Base-by-base conservation (phyloP, 23 red algal species). In the Gracilaria gracilis region DNA sequence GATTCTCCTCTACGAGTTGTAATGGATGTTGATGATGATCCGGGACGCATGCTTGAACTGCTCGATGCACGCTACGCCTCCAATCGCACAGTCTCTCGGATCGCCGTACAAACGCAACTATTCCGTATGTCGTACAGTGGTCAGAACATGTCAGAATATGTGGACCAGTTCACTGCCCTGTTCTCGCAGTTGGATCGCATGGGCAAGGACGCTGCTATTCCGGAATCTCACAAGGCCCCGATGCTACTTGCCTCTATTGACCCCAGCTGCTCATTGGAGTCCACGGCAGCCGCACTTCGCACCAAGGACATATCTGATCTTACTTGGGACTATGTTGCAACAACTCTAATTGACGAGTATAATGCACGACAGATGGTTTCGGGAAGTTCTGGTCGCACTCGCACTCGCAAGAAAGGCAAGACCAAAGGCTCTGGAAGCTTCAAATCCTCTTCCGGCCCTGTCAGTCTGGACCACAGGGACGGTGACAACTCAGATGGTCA, bases 241-340 rank as follows among this genome's bases (percentile, higher is more conserved):
- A 80, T 80, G 75, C 36, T 32, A 1, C 21, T 48, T 11, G 37
- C 75, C 21, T 80, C 75, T 7, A 80, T 31, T 50, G 75, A 80
- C 23, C 75, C 75, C 37, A 4, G 51, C 3, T 12, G 13, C 37
- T 47, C 75, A 4, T 28, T 40, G 38, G 75, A 80, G 75, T 57
- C 40, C 5, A 80, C 46, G 1, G 28, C 75, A 12, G 75, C 75
- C 28, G 37, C 50, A 38, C 38, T 80, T 2, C 42, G 75, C 28
- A 80, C 75, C 50, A 80, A 80, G 29, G 75, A 80, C 5, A 57
- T 80, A 29, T 80, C 46, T 9, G 75, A 80, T 32, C 38, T 80
- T 1, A 55, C 37, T 55, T 80, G 27, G 75, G 31, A 80, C 75
- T 80, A 80, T 23, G 50, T 80, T 42, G 75, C 50, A 11, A 80